Evolutionary conservation across 441 rosid species (phyloP), one percentile per base, ranked within the genome.

Genomic region (Caryocar brasiliense): DNA sequence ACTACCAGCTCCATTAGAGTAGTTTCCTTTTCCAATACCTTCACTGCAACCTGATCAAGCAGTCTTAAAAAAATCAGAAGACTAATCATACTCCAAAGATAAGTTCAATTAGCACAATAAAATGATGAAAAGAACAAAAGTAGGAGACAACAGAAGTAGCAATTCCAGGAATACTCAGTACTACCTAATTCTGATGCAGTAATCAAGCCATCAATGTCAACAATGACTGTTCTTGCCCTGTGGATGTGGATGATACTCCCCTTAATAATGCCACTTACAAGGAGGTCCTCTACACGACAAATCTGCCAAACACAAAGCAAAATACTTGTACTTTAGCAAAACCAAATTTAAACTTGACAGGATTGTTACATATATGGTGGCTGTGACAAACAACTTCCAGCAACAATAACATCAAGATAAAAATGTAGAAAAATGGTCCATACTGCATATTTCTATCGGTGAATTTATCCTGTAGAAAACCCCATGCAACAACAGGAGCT

Each of bases 231-330:
- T 68, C 86, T 85, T 53, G 95, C 86, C 67, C 99, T 71, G 79
- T 92, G 99, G 58, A 92, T 77, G 64, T 92, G 99, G 62, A 92
- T 72, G 30, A 92, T 75, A 76, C 97, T 87, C 69, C 99, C 99
- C 74, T 70, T 82, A 21, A 92, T 57, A 54, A 73, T 64, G 49
- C 99, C 99, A 74, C 70, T 74, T 55, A 92, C 94, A 58, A 88
- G 89, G 64, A 92, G 72, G 65, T 88, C 99, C 77, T 92, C 99
- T 47, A 92, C 97, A 21, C 99, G 87, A 62, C 95, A 92, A 54
- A 92, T 85, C 99, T 92, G 75, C 44, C 47, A 61, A 52, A 27
- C 30, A 47, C 22, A 36, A 58, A 53, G 26, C 26, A 14, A 45
- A 59, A 8, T 19, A 34, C 9, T 61, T 27, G 29, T 18, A 7